A percentile compares a stretch with the other conserved stretches of the same genome.
These are phyloP conservation scores for Russula ochroleuca DNA, from an alignment of 768 basidiomycete species.

Conservation along the genomic window DNA sequence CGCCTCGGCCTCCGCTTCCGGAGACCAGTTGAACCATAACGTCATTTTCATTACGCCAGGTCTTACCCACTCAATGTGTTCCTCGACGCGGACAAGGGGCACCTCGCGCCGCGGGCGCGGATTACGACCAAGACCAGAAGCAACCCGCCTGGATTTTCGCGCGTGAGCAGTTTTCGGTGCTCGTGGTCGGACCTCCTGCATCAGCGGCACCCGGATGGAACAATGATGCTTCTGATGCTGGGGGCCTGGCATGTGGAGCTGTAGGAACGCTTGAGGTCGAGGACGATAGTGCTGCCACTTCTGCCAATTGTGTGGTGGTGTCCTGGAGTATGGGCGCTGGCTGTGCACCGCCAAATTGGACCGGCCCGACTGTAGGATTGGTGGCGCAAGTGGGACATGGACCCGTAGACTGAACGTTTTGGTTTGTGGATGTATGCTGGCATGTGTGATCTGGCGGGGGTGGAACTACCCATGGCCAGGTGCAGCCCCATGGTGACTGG, in stretches of 20 bases:
- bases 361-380: background rate
- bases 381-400: too few relatives aligned
- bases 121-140: background rate
- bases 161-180: background rate
- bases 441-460: background rate
- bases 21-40: slow-evolving; percentile 15
- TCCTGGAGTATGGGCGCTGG: background rate
- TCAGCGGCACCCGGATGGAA: background rate
- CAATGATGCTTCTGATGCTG: background rate
- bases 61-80: slow-evolving; percentile 3
- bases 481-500: background rate
- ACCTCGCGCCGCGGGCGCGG: background rate
- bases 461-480: background rate
- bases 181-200: background rate
- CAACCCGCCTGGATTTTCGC: background rate
- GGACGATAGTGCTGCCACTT: background rate
- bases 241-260: background rate
- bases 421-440: background rate
- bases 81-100: slow-evolving; percentile 16
- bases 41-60: slow-evolving; percentile 11
- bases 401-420: background rate
- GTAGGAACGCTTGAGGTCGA: background rate
- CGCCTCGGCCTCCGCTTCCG: slow-evolving; percentile 4
- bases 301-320: background rate
- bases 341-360: background rate